Evolutionary conservation across 2,329 filamentous ascomycete genomes (phyloP), one percentile per base, ranked within the genome.

Genomic region (Aspergillus terreus): DNA sequence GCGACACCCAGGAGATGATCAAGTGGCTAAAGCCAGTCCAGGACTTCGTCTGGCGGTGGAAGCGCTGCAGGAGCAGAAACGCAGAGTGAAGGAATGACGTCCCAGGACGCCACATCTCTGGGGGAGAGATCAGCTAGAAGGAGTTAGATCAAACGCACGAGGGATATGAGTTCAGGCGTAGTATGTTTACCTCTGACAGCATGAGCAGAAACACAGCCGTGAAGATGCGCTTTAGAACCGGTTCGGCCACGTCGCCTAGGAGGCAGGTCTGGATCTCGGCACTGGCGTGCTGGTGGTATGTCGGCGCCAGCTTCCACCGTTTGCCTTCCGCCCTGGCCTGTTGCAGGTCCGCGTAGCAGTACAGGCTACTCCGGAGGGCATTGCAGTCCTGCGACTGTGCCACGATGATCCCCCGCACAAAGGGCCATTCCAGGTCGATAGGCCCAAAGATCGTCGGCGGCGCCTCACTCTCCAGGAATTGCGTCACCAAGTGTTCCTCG

Each of bases 321-420:
- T 57, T 66, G 10, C 62, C 64, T 30, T 65, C 64, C 25, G 47
- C 43, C 45, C 56, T 55, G 1, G 65, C 57, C 54, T 62, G 63
- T 43, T 66, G 62, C 6, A 68, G 52, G 50, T 69, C 68, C n/a
- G 65, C 52, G 46, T 66, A 70, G 48, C 68, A 70, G 32, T 67
- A 69, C 12, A 70, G 36, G 4, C 64, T 63, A 53, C 63, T 65
- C 46, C 65, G 44, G 14, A 70, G 53, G 0, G 62, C 54, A 40
- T 50, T 57, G 44, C 56, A 67, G 15, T 59, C 61, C 19, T 54
- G 56, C 5, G 66, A 58, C 46, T 65, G 57, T 2, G 56, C 51
- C 6, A 67, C 36, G 3, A 69, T 58, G 1, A 60, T 56, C 5
- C 58, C 57, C 14, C 60, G 58, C 19, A 64, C 62, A 51, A 66